phyloP scores from a whole-genome alignment of 1,284 basidiomycete genomes.

The Sphaerobolus stellatus region DNA sequence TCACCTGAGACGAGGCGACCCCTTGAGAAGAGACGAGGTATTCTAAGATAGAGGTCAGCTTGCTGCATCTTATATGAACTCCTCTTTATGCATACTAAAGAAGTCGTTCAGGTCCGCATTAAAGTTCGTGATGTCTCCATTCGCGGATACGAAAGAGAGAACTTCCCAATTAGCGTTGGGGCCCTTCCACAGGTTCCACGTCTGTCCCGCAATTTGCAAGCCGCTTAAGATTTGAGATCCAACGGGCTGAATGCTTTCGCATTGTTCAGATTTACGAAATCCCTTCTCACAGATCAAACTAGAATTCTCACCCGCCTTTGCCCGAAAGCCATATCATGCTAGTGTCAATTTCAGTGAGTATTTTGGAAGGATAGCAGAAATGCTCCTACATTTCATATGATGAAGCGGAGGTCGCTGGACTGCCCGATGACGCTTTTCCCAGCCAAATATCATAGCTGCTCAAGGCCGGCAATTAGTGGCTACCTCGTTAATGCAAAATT shows the following conservation, averaged over 20 bases:
- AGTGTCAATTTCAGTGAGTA: background rate
- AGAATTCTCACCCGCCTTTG: constrained; percentile 56
- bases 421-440: constrained; percentile 42
- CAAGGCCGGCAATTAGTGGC: background rate
- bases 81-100: constrained; percentile 41
- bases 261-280: background rate
- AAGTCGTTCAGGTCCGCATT: constrained; percentile 55
- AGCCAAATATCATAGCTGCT: constrained; percentile 57
- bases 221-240: constrained; percentile 48
- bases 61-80: background rate
- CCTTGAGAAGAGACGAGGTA: constrained; percentile 42
- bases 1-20: constrained; percentile 40
- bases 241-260: constrained; percentile 48
- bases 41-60: constrained; percentile 26
- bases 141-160: constrained; percentile 52
- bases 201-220: constrained; percentile 46
- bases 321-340: constrained; percentile 66
- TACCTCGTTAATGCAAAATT: too few relatives aligned
- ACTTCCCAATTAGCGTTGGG: constrained; percentile 58
- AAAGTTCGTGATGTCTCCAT: constrained; percentile 52
- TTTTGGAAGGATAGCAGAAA: background rate
- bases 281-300: constrained; percentile 11
- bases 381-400: constrained; percentile 52
- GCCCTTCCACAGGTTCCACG: constrained; percentile 58
- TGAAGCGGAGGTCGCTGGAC: constrained; percentile 47